Evolutionary conservation across 768 basidiomycete genomes (phyloP).

Genomic region (Steccherinum ochraceum): DNA sequence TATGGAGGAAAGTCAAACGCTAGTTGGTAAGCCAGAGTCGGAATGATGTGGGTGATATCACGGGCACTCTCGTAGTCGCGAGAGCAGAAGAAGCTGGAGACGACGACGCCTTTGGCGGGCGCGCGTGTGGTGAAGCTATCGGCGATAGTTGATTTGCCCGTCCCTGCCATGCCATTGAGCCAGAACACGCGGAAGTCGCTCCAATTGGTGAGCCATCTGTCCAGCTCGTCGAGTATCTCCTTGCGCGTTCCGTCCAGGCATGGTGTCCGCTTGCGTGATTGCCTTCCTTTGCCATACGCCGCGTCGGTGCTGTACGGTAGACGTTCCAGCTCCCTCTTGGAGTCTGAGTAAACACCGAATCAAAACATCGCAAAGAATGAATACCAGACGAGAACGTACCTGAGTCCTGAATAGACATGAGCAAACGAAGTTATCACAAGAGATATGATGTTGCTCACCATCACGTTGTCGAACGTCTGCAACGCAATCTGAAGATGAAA

Average conservation of each 20-base stretch:
- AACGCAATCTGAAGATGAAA: too few species aligned
- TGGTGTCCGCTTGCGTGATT: neutral
- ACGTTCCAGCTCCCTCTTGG: too few species aligned
- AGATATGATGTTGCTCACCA: too few species aligned
- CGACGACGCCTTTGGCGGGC: neutral
- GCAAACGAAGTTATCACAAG: too few species aligned
- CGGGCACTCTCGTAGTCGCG: neutral
- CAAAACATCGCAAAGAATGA: too few species aligned
- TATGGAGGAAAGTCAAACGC: neutral
- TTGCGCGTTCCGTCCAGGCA: conserved; percentile 7
- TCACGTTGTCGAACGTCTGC: too few species aligned
- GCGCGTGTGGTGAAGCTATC: neutral
- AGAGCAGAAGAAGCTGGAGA: conserved; percentile 7
- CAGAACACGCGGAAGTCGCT: conserved; percentile 18
- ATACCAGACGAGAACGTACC: too few species aligned
- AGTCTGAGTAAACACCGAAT: too few species aligned
- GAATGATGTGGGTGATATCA: conserved; percentile 1
- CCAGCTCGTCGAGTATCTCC: conserved; percentile 3
- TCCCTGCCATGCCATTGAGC: conserved; percentile 12
- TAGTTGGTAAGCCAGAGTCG: conserved; percentile 3
- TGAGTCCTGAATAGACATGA: too few species aligned
- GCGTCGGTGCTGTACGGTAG: neutral
- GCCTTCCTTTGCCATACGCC: neutral
- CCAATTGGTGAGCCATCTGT: conserved; percentile 26
- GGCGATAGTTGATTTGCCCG: conserved; percentile 7